phyloP scores from a whole-genome alignment of 305 asterid species.

The Fraxinus xanthoxyloides region DNA sequence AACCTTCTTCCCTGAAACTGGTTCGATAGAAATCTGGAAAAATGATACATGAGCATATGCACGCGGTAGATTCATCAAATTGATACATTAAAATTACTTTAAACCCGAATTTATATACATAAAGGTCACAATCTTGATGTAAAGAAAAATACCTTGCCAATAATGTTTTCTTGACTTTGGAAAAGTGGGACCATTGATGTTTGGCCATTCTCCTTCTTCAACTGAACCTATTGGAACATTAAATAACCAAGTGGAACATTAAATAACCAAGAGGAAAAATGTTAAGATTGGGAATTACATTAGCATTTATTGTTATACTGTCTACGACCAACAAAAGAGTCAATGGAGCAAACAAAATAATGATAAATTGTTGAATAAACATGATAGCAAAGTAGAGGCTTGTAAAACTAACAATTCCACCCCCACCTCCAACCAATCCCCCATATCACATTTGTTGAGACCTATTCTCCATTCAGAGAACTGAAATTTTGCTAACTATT shows the following conservation, averaged over 20 bases:
- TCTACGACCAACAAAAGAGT: neutral
- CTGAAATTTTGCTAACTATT: neutral
- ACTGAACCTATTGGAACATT: conserved; percentile 49
- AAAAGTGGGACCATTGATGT: conserved; percentile 75
- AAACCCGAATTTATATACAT: neutral
- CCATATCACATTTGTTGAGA: neutral
- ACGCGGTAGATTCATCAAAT: neutral
- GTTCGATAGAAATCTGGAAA: conserved; percentile 52
- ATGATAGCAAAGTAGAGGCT: neutral
- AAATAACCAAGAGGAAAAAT: conserved; percentile 3
- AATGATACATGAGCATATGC: neutral
- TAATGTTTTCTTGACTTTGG: conserved; percentile 76
- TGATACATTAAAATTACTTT: neutral
- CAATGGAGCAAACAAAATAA: neutral
- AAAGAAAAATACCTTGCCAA: conserved; percentile 58
- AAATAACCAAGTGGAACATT: conserved; percentile 11
- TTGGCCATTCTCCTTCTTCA: conserved; percentile 88
- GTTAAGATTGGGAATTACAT: neutral
- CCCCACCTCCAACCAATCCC: neutral
- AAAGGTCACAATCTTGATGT: neutral
- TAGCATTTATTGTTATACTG: neutral
- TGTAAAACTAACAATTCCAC: neutral
- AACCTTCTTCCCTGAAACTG: conserved; percentile 90
- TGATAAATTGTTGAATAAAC: neutral
- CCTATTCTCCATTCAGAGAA: neutral